phyloP scores from a whole-genome alignment of 768 basidiomycete species.

The Boletus edulis region DNA sequence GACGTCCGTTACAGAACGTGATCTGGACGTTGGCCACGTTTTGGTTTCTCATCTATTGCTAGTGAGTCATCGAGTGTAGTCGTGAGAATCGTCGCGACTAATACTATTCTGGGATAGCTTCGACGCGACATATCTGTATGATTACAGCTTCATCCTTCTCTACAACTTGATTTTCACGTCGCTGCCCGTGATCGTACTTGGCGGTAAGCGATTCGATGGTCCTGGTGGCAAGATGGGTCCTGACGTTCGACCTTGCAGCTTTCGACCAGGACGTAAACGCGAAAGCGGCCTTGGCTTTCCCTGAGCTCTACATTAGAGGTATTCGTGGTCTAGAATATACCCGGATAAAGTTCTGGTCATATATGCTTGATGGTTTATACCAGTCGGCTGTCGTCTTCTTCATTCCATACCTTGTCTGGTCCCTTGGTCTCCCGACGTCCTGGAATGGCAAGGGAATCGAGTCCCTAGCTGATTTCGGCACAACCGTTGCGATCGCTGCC shows the following conservation, averaged over 20 bases:
- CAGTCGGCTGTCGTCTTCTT: constrained; percentile 88
- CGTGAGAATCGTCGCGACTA: neutral
- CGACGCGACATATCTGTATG: constrained; percentile 91
- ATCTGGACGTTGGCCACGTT: constrained; percentile 94
- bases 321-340: constrained; percentile 95
- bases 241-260: constrained; percentile 36
- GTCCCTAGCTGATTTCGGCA: constrained; percentile 84
- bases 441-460: constrained; percentile 82
- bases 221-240: neutral
- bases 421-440: constrained; percentile 57
- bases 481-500: constrained; percentile 83
- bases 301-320: constrained; percentile 93
- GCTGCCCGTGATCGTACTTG: constrained; percentile 85
- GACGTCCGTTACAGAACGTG: constrained; percentile 55
- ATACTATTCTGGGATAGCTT: constrained; percentile 51
- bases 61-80: constrained; percentile 40
- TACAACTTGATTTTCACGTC: constrained; percentile 94
- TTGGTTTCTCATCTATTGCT: constrained; percentile 90
- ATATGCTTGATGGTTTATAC: constrained; percentile 93
- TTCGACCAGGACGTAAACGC: constrained; percentile 97
- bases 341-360: constrained; percentile 86
- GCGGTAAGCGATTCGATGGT: constrained; percentile 50
- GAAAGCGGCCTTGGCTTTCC: constrained; percentile 85
- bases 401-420: constrained; percentile 78
- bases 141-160: constrained; percentile 90